These are phyloP conservation scores for Diplosphaera chodatii DNA, from an alignment of 139 green algal genomes.

Conservation along the genomic window DNA sequence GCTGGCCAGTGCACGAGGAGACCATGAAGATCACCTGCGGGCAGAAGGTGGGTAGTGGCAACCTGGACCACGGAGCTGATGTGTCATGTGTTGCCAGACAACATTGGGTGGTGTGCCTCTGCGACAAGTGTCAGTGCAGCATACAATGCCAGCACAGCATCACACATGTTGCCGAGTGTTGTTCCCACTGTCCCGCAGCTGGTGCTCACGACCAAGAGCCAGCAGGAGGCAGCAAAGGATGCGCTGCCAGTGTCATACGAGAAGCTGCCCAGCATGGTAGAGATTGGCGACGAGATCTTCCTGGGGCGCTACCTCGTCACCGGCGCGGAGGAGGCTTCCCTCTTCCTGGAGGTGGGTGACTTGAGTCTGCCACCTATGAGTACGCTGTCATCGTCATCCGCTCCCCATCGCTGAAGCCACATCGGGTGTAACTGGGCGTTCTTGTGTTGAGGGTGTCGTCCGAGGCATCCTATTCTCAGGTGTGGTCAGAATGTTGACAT, in stretches of 20 bases:
- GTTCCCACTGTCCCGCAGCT: constrained; percentile 31
- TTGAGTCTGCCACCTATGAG: background rate
- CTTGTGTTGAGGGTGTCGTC: too few species aligned
- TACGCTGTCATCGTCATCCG: background rate
- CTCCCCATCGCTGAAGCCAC: background rate
- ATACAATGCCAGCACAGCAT: background rate
- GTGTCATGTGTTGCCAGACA: too few species aligned
- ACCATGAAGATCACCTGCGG: constrained; percentile 20
- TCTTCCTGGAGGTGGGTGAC: constrained; percentile 68
- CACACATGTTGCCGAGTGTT: too few species aligned
- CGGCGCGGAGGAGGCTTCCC: constrained; percentile 69
- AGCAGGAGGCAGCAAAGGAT: constrained; percentile 30
- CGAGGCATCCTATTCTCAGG: too few species aligned
- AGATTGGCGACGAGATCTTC: constrained; percentile 78
- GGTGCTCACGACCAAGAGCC: constrained; percentile 39
- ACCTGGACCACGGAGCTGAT: too few species aligned
- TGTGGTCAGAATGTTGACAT: too few species aligned
- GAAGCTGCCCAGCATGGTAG: constrained; percentile 60
- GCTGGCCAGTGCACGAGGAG: constrained; percentile 55
- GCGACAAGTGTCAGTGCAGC: too few species aligned
- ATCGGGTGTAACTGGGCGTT: too few species aligned
- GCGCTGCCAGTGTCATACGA: constrained; percentile 76
- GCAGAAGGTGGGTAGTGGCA: constrained; percentile 31
- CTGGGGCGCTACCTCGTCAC: constrained; percentile 87
- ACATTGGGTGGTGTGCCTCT: too few species aligned